Evolutionary conservation across 768 basidiomycete genomes (phyloP).

Genomic region (Cystoderma amianthinum): DNA sequence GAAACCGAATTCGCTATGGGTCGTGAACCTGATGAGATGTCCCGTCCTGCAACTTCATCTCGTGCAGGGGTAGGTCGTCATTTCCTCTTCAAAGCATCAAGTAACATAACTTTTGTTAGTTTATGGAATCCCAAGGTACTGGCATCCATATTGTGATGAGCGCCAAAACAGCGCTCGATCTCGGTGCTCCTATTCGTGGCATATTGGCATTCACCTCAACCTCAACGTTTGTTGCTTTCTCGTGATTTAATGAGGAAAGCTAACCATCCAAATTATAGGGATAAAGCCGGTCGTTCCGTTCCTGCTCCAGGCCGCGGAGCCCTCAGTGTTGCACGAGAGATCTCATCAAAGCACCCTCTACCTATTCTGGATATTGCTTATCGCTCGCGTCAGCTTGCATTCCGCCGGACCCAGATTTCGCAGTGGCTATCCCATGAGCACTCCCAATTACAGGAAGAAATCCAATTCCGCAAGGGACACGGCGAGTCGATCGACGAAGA

Average conservation of each 20-base stretch:
- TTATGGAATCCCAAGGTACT: conserved; percentile 94
- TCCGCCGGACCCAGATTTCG: conserved; percentile 92
- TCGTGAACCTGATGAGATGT: conserved; percentile 98
- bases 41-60: conserved; percentile 92
- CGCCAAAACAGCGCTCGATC: conserved; percentile 91
- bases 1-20: conserved; percentile 99
- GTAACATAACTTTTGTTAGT: conserved; percentile 30
- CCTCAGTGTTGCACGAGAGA: conserved; percentile 80
- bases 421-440: conserved; percentile 94
- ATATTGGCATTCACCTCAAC: conserved; percentile 95
- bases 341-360: conserved; percentile 70
- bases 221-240: conserved; percentile 60
- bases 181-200: conserved; percentile 90
- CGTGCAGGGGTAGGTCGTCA: conserved; percentile 75
- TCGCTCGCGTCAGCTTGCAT: conserved; percentile 87
- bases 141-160: conserved; percentile 98
- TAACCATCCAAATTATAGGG: conserved; percentile 36
- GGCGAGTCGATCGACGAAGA: conserved; percentile 50
- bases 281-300: conserved; percentile 97
- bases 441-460: conserved; percentile 73
- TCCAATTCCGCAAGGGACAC: conserved; percentile 50
- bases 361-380: conserved; percentile 82
- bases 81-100: conserved; percentile 6
- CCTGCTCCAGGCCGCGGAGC: conserved; percentile 96
- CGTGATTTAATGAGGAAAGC: not conserved